Percentiles rank a stretch among this genome's conserved stretches.
Evolutionary conservation across 2,329 filamentous ascomycete genomes (phyloP).

Genomic region (Aaosphaeria pasadenensis): DNA sequence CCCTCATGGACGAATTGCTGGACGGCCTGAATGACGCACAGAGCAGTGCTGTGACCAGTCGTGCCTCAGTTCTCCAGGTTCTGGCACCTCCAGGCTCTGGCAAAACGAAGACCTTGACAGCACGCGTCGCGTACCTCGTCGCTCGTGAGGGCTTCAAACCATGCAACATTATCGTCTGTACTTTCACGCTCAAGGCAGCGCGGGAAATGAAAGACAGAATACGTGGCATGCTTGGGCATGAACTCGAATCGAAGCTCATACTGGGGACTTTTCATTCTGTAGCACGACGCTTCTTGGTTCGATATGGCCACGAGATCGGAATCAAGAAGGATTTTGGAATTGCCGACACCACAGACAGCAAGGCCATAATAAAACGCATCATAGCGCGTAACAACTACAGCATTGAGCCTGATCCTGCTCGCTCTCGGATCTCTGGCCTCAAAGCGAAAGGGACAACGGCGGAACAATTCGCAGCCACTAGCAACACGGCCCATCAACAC

Average conservation of each 20-base stretch:
- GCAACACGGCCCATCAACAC: constrained; percentile 52
- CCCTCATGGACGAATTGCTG: constrained; percentile 54
- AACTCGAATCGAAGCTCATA: constrained; percentile 71
- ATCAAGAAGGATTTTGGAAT: constrained; percentile 84
- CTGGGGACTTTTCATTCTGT: constrained; percentile 96
- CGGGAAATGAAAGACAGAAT: constrained; percentile 91
- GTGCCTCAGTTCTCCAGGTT: constrained; percentile 58
- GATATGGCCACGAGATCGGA: constrained; percentile 82
- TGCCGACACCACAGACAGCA: constrained; percentile 78
- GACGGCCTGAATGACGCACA: constrained; percentile 64
- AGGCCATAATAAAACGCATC: constrained; percentile 76
- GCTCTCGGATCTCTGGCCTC: constrained; percentile 67
- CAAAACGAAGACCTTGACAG: constrained; percentile 93
- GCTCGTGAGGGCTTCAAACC: constrained; percentile 69
- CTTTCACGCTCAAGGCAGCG: constrained; percentile 94
- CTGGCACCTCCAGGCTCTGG: constrained; percentile 68
- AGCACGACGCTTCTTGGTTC: constrained; percentile 75
- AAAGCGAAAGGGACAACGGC: constrained; percentile 56
- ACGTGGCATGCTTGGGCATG: constrained; percentile 73
- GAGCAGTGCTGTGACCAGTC: constrained; percentile 61
- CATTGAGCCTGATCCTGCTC: constrained; percentile 69
- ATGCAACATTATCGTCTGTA: constrained; percentile 89
- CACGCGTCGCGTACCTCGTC: constrained; percentile 86
- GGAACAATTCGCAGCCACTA: constrained; percentile 40
- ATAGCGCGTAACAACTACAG: constrained; percentile 68